These are phyloP conservation scores for Globisporangium nagaii DNA, from an alignment of 352 stramenopile genomes.

Conservation along the genomic window DNA sequence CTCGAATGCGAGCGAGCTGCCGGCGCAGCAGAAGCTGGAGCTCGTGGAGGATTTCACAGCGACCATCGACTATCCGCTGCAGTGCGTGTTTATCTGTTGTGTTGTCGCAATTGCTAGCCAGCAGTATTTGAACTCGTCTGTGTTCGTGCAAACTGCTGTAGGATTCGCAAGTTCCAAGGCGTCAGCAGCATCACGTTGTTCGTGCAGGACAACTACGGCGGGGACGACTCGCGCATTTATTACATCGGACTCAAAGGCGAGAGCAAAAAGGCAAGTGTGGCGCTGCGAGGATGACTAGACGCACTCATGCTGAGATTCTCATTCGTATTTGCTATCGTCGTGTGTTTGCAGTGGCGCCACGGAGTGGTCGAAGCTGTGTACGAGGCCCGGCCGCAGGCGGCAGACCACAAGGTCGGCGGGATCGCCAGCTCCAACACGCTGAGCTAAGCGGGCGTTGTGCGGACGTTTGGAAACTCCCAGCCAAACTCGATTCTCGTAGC, in stretches of 20 bases:
- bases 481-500: too few relatives aligned
- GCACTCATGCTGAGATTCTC: not conserved
- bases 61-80: conserved; percentile 73
- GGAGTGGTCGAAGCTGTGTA: conserved; percentile 84
- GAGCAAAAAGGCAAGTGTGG: conserved; percentile 74
- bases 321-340: not conserved
- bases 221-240: conserved; percentile 71
- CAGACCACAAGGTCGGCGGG: conserved; percentile 75
- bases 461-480: too few relatives aligned
- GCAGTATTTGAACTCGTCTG: too few relatives aligned
- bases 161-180: conserved; percentile 83
- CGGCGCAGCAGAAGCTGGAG: conserved; percentile 67
- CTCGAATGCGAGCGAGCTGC: conserved; percentile 70
- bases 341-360: conserved; percentile 65
- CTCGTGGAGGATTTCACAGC: conserved; percentile 63
- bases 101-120: too few relatives aligned
- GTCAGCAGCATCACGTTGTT: conserved; percentile 81
- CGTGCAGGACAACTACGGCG: conserved; percentile 67
- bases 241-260: conserved; percentile 87
- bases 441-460: conserved; percentile 21
- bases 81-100: conserved; percentile 30
- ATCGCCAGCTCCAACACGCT: conserved; percentile 38
- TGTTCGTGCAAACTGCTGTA: too few relatives aligned
- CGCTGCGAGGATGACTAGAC: too few relatives aligned
- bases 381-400: conserved; percentile 64